Percentiles rank a stretch among this genome's conserved stretches.
These are phyloP conservation scores for Pyrus betulifolia DNA, from an alignment of 306 rosid species.

Conservation along the genomic window DNA sequence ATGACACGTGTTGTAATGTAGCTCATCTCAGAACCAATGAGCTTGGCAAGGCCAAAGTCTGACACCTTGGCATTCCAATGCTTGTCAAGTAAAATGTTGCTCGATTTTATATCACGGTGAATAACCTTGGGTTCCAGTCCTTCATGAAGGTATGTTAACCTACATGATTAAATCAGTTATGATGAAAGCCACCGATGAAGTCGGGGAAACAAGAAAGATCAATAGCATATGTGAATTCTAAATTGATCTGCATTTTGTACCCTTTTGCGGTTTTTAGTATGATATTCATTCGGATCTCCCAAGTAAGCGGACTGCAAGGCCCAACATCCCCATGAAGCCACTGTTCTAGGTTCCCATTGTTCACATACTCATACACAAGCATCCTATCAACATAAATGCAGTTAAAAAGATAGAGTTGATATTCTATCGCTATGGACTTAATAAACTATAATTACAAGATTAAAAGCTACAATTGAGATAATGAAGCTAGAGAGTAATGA, in stretches of 20 bases:
- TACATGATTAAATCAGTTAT: conserved; percentile 16
- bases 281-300: conserved; percentile 80
- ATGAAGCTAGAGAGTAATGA: not conserved
- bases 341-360: conserved; percentile 87
- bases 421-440: not conserved
- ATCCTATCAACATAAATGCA: conserved; percentile 35
- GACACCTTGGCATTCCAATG: conserved; percentile 91
- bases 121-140: conserved; percentile 93
- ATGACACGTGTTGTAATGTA: conserved; percentile 85
- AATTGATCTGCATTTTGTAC: conserved; percentile 23
- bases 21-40: conserved; percentile 68
- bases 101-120: conserved; percentile 84
- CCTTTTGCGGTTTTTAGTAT: conserved; percentile 80
- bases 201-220: not conserved
- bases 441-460: not conserved
- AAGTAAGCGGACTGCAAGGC: conserved; percentile 68
- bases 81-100: conserved; percentile 80
- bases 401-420: not conserved
- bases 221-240: not conserved
- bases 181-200: not conserved
- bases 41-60: conserved; percentile 92
- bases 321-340: conserved; percentile 93
- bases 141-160: conserved; percentile 80
- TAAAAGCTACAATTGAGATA: not conserved
- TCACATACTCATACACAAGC: conserved; percentile 81